Conservation (phyloP, 2,329 filamentous ascomycete species). For the Penicillium frequentans region DNA sequence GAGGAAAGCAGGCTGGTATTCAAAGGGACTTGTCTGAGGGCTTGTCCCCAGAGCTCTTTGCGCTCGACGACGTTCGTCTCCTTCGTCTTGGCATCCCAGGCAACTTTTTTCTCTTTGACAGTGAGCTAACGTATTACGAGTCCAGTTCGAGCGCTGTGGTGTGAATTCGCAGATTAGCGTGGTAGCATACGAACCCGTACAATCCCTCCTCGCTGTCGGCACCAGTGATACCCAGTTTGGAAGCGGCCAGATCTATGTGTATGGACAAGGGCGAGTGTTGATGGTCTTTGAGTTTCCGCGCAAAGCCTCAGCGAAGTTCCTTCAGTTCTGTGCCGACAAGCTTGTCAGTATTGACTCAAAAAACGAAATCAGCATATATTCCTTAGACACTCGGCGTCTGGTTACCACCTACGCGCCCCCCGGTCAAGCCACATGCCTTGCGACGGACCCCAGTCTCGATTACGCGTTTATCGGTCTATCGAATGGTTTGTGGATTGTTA, state of each 20-base stretch:
- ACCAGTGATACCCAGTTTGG: conserved; percentile 86
- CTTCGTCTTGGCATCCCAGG: conserved; percentile 46
- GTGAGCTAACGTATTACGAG: conserved; percentile 7
- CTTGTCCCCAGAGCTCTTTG: conserved; percentile 74
- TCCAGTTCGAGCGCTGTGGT: conserved; percentile 69
- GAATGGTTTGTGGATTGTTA: conserved; percentile 51
- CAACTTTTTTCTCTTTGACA: conserved; percentile 24
- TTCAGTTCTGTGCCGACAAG: conserved; percentile 85
- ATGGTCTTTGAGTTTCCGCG: conserved; percentile 71
- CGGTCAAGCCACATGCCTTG: conserved; percentile 70
- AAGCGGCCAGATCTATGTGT: conserved; percentile 82
- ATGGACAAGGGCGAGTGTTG: conserved; percentile 78
- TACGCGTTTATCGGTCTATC: conserved; percentile 86
- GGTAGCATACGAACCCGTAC: conserved; percentile 87
- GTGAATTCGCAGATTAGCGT: conserved; percentile 76
- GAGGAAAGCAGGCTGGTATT: conserved; percentile 91
- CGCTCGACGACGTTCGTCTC: conserved; percentile 71
- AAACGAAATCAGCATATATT: conserved; percentile 83
- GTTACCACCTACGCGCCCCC: conserved; percentile 72
- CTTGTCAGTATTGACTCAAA: conserved; percentile 81
- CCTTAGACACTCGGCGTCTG: conserved; percentile 68
- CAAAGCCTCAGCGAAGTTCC: conserved; percentile 69
- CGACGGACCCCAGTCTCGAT: conserved; percentile 87
- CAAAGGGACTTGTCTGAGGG: conserved; percentile 85
- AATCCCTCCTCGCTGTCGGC: conserved; percentile 88